phyloP scores from a whole-genome alignment of 176 grass and related monocot genomes.

The Pontederia crassipes region DNA sequence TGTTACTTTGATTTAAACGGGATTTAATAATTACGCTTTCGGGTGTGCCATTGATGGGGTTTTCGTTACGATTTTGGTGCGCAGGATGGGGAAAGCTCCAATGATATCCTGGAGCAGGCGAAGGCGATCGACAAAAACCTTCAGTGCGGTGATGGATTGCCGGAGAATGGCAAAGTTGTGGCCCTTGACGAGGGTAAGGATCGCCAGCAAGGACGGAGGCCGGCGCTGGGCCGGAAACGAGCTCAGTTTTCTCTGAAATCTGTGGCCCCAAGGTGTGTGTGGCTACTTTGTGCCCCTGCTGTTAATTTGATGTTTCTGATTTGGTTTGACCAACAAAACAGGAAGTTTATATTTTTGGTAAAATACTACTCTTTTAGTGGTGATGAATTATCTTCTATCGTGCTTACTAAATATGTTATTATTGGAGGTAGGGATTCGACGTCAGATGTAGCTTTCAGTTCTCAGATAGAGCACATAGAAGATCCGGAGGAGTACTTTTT shows the following conservation, averaged over 20 bases:
- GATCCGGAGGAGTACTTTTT: conserved; percentile 37
- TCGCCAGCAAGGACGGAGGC: conserved; percentile 27
- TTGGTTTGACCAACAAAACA: too few species aligned
- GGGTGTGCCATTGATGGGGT: neutral
- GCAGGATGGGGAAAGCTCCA: conserved; percentile 18
- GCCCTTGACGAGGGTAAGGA: neutral
- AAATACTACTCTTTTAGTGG: neutral
- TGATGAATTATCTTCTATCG: neutral
- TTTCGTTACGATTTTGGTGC: neutral
- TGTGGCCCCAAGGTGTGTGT: conserved; percentile 11
- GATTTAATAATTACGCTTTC: neutral
- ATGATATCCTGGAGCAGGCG: conserved; percentile 30
- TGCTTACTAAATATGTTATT: conserved; percentile 5
- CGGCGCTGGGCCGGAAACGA: conserved; percentile 27
- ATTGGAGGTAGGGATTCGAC: conserved; percentile 26
- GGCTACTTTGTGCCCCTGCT: neutral
- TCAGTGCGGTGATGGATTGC: conserved; percentile 10
- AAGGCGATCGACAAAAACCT: conserved; percentile 13
- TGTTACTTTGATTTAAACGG: neutral
- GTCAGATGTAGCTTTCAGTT: conserved; percentile 24
- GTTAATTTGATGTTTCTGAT: too few species aligned
- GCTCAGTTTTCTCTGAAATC: conserved; percentile 26
- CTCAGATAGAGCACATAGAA: conserved; percentile 13
- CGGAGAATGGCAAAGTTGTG: conserved; percentile 10
- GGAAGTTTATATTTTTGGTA: too few species aligned